A percentile compares a stretch with the other conserved stretches of the same genome.
Evolutionary conservation across 768 basidiomycete genomes (phyloP).

Genomic region (Coprinopsis cinerea): DNA sequence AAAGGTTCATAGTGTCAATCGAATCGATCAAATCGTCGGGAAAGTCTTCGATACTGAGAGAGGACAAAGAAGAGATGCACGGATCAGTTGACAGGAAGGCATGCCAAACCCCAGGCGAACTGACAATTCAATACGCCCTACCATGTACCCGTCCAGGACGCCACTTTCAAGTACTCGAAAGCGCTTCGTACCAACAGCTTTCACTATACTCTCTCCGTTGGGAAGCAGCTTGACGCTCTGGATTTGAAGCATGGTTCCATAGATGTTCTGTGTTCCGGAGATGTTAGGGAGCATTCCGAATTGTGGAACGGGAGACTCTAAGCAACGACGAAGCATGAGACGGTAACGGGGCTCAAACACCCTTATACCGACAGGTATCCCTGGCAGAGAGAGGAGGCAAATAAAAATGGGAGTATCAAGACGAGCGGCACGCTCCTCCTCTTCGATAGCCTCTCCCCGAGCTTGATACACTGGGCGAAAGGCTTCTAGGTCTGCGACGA

Average conservation of each 20-base stretch:
- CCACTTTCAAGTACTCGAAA: constrained; percentile 86
- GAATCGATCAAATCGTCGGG: constrained; percentile 33
- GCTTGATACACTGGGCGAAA: constrained; percentile 63
- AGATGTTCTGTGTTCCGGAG: constrained; percentile 39
- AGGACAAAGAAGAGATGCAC: background rate
- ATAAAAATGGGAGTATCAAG: constrained; percentile 91
- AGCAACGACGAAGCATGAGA: constrained; percentile 93
- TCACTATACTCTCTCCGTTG: constrained; percentile 86
- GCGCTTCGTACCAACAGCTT: constrained; percentile 56
- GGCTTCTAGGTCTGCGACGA: constrained; percentile 52
- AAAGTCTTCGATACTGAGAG: constrained; percentile 30
- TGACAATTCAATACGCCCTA: constrained; percentile 69
- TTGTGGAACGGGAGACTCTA: constrained; percentile 65
- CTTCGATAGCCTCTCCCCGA: constrained; percentile 55
- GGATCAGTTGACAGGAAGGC: constrained; percentile 8
- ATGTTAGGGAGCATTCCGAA: constrained; percentile 94
- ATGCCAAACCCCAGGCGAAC: constrained; percentile 12
- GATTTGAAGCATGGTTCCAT: constrained; percentile 93
- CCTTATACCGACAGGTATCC: constrained; percentile 83
- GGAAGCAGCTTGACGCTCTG: constrained; percentile 77
- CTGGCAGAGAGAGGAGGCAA: constrained; percentile 86
- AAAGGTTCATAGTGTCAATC: constrained; percentile 10
- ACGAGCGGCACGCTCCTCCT: constrained; percentile 71
- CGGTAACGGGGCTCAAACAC: constrained; percentile 95
- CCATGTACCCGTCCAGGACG: constrained; percentile 83